A percentile compares a stretch with the other conserved stretches of the same genome.
These are phyloP conservation scores for Syncephalastrum contaminatum DNA, from an alignment of 371 early-diverging fungal genomes.

Conservation along the genomic window DNA sequence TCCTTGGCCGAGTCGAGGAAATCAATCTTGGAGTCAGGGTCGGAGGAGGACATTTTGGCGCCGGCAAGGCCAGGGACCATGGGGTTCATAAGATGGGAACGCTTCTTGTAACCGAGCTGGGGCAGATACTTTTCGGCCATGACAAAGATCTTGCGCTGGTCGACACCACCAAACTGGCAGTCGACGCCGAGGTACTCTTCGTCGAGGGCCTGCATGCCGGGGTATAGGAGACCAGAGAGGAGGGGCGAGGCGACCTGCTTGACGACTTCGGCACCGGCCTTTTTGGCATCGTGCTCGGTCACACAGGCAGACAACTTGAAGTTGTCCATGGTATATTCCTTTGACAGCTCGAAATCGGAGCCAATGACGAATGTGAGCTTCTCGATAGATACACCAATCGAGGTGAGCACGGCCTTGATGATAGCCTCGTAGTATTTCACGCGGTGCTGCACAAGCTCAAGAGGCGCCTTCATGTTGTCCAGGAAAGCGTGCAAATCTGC, in stretches of 20 bases:
- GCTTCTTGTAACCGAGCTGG: slow-evolving; percentile 95
- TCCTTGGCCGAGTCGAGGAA: slow-evolving; percentile 87
- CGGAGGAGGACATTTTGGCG: slow-evolving; percentile 98
- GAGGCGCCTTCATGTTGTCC: slow-evolving; percentile 99
- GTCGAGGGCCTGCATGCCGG: slow-evolving; percentile 99
- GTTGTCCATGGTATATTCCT: slow-evolving; percentile 94
- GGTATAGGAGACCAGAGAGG: slow-evolving; percentile 96
- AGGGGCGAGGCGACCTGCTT: slow-evolving; percentile 98
- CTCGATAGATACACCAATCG: slow-evolving; percentile 91
- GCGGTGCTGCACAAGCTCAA: slow-evolving; percentile 89
- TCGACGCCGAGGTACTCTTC: slow-evolving; percentile 99
- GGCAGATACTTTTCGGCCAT: slow-evolving; percentile 98
- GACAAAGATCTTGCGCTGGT: slow-evolving; percentile 99
- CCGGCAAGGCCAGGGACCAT: slow-evolving; percentile 99
- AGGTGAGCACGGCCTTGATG: slow-evolving; percentile 89
- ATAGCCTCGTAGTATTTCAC: slow-evolving; percentile 94
- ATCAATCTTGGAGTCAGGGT: slow-evolving; percentile 98
- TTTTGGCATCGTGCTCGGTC: slow-evolving; percentile 96
- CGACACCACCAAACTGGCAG: slow-evolving; percentile 99
- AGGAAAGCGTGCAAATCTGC: slow-evolving; percentile 99
- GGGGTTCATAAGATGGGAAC: slow-evolving; percentile 99
- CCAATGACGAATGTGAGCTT: slow-evolving; percentile 96
- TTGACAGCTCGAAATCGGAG: slow-evolving; percentile 84
- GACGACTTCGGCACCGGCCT: slow-evolving; percentile 99
- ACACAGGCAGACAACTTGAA: slow-evolving; percentile 89